These are phyloP conservation scores for Fraxinus cuspidata DNA, from an alignment of 257 asterid species.

Conservation along the genomic window DNA sequence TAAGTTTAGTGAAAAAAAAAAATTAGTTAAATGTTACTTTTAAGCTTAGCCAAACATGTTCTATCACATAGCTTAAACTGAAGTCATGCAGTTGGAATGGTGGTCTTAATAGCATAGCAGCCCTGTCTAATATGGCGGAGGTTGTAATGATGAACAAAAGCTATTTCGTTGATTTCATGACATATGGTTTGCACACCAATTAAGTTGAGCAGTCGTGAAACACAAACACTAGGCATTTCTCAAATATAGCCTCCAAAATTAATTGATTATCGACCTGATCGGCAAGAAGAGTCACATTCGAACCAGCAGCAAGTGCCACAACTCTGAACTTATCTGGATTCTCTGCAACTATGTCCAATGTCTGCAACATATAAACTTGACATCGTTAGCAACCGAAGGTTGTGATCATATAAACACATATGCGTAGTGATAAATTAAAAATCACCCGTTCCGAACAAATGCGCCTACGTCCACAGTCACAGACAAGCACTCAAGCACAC, in stretches of 20 bases:
- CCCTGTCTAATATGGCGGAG: too few species aligned
- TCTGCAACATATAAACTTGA: constrained; percentile 49
- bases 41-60: not conserved
- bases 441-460: not conserved
- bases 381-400: constrained; percentile 15
- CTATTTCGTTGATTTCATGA: too few species aligned
- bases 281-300: constrained; percentile 93
- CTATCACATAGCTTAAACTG: too few species aligned
- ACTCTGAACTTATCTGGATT: constrained; percentile 86
- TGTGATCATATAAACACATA: constrained; percentile 6
- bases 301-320: constrained; percentile 98
- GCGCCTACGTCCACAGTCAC: not conserved
- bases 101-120: too few species aligned
- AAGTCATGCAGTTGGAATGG: too few species aligned
- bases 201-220: too few species aligned
- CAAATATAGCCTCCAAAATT: not conserved
- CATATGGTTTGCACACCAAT: too few species aligned
- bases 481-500: constrained; percentile 10
- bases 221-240: not conserved
- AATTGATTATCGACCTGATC: constrained; percentile 66
- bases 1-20: not conserved
- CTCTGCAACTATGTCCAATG: constrained; percentile 91
- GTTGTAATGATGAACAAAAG: too few species aligned
- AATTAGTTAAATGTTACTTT: not conserved
- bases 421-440: not conserved